These are phyloP conservation scores for Ustilago trichophora DNA, from an alignment of 1,284 basidiomycete species.

Conservation along the genomic window DNA sequence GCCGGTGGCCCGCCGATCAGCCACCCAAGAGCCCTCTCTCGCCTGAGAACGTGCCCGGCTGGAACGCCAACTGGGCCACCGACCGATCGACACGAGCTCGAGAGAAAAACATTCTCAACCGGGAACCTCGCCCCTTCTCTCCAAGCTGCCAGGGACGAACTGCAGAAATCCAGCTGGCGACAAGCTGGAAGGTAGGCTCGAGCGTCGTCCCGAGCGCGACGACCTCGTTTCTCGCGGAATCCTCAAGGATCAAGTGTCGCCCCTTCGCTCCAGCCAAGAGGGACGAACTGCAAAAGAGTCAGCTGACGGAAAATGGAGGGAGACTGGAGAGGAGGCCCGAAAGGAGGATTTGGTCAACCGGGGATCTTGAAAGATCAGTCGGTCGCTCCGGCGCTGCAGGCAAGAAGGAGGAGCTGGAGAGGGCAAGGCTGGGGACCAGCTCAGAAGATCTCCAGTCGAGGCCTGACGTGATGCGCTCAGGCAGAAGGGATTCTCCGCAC, in stretches of 20 bases:
- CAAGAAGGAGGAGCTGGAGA: conserved; percentile 72
- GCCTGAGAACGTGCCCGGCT: conserved; percentile 63
- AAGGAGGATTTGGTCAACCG: conserved; percentile 46
- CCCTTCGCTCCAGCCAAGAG: conserved; percentile 75
- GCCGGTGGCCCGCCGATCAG: neutral
- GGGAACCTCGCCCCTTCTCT: conserved; percentile 51
- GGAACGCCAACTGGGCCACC: conserved; percentile 72
- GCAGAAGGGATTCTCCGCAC: conserved; percentile 74
- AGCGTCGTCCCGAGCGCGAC: conserved; percentile 50
- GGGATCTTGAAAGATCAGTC: conserved; percentile 71
- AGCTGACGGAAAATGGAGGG: conserved; percentile 45
- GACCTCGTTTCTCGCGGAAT: conserved; percentile 52
- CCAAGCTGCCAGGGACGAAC: conserved; percentile 50
- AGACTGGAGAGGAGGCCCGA: conserved; percentile 52
- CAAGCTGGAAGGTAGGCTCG: conserved; percentile 48
- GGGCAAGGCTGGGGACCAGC: conserved; percentile 69
- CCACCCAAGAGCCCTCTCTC: conserved; percentile 21
- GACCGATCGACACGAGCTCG: conserved; percentile 75
- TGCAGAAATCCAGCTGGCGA: conserved; percentile 50
- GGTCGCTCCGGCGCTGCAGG: conserved; percentile 75
- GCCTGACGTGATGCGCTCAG: conserved; percentile 76
- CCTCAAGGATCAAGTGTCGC: conserved; percentile 74
- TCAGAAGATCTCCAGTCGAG: conserved; percentile 74
- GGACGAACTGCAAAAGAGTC: conserved; percentile 70
- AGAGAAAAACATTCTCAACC: conserved; percentile 39